These are phyloP conservation scores for Ganoderma lingzhi DNA, from an alignment of 1,284 basidiomycete species.

Conservation along the genomic window DNA sequence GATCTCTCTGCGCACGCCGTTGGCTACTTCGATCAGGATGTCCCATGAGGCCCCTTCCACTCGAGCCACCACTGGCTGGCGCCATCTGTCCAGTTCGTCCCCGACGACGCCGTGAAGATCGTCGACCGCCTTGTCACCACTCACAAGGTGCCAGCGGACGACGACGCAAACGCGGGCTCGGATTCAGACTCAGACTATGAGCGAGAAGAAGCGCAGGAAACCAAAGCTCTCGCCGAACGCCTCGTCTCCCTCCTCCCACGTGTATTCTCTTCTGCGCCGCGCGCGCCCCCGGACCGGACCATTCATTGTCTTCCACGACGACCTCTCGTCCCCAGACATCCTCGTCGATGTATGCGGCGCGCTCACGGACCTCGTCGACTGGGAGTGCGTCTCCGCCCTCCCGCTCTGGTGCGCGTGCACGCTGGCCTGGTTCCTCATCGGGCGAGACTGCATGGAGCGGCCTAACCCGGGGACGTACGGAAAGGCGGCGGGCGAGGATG, in stretches of 20 bases:
- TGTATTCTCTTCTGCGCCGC: background rate
- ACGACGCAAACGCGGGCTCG: background rate
- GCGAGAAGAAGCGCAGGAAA: background rate
- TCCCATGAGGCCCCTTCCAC: background rate
- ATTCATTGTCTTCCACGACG: background rate
- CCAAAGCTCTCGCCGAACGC: background rate
- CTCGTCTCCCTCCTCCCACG: background rate
- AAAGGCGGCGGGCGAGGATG: background rate
- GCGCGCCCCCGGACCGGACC: background rate
- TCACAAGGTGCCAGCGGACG: no score
- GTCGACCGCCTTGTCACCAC: background rate
- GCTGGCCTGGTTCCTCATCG: background rate
- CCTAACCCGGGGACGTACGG: background rate
- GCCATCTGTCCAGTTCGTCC: background rate
- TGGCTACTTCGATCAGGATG: background rate
- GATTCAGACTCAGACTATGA: background rate
- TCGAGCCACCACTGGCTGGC: conserved; percentile 4
- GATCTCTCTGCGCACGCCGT: no score
- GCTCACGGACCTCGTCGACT: background rate
- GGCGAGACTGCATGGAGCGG: background rate
- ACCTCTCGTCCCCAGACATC: background rate
- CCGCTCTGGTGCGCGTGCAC: conserved; percentile 1
- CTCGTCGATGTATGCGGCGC: background rate
- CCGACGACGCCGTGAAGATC: background rate
- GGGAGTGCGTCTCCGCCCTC: background rate